Evolutionary conservation across 441 rosid species (phyloP).

Genomic region (Biscutella laevigata): DNA sequence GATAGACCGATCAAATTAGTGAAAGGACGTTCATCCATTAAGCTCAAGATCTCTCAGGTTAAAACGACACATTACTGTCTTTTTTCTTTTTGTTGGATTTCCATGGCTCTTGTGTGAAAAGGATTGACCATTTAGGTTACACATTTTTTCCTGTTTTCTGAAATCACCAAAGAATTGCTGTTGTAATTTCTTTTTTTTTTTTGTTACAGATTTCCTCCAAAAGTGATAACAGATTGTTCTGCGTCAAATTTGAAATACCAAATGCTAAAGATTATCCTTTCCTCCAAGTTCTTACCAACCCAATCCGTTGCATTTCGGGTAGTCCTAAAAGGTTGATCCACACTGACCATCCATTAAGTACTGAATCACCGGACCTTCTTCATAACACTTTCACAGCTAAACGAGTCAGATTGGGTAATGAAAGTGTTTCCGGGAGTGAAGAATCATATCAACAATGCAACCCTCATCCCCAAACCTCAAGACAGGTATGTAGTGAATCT

Average conservation of each 20-base stretch:
- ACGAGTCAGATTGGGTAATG: slow-evolving; percentile 42
- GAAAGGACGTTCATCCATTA: slow-evolving; percentile 55
- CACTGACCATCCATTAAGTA: slow-evolving; percentile 26
- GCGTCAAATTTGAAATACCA: slow-evolving; percentile 43
- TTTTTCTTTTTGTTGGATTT: no score
- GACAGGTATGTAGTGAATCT: no score
- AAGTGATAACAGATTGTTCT: slow-evolving; percentile 57
- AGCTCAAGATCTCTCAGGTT: slow-evolving; percentile 75
- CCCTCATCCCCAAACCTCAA: no score
- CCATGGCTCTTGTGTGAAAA: no score
- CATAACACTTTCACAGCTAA: slow-evolving; percentile 35
- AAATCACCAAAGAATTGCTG: background rate
- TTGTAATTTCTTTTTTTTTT: background rate
- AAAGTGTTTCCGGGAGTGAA: slow-evolving; percentile 28
- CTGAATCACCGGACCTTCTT: slow-evolving; percentile 30
- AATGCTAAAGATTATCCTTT: slow-evolving; percentile 45
- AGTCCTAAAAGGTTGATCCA: slow-evolving; percentile 44
- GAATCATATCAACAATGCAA: no score
- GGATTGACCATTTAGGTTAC: no score
- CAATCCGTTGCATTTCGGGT: slow-evolving; percentile 55
- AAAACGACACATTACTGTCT: no score
- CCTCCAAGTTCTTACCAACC: slow-evolving; percentile 44
- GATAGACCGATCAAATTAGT: slow-evolving; percentile 47
- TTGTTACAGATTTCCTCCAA: slow-evolving; percentile 78
- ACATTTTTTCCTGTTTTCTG: background rate